Percentiles rank a stretch among this genome's conserved stretches.
Conservation (phyloP, 345 rosid genomes). For the Populus alba region DNA sequence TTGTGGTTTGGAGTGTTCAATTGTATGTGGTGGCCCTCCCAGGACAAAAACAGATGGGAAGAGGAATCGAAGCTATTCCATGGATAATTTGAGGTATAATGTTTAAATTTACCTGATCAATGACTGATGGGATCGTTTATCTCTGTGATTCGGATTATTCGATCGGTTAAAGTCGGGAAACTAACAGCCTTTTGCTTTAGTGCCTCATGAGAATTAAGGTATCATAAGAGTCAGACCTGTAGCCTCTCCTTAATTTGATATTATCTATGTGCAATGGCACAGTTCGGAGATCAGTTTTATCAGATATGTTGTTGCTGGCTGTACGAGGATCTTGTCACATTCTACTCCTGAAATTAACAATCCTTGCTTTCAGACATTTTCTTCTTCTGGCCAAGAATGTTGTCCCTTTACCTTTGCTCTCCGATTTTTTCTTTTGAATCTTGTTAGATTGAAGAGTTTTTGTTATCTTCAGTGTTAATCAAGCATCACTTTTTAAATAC, state of each 20-base stretch:
- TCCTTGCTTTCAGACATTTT: neutral
- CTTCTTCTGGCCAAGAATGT: neutral
- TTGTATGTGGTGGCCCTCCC: conserved; percentile 52
- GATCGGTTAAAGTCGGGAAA: neutral
- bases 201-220: no score
- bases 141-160: neutral
- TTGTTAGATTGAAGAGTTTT: neutral
- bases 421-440: neutral
- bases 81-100: conserved; percentile 22
- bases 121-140: neutral
- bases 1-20: conserved; percentile 68
- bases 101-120: neutral
- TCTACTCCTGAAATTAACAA: neutral
- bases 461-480: neutral
- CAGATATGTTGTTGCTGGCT: neutral
- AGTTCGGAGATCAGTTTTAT: no score
- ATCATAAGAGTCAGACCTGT: no score
- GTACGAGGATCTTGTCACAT: neutral
- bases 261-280: no score
- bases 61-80: conserved; percentile 27
- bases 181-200: neutral
- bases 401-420: neutral
- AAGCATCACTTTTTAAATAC: neutral
- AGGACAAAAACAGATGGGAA: conserved; percentile 13
- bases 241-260: no score